Evolutionary conservation across 805 yeast species (phyloP).

Genomic region (Lachancea mirantina): DNA sequence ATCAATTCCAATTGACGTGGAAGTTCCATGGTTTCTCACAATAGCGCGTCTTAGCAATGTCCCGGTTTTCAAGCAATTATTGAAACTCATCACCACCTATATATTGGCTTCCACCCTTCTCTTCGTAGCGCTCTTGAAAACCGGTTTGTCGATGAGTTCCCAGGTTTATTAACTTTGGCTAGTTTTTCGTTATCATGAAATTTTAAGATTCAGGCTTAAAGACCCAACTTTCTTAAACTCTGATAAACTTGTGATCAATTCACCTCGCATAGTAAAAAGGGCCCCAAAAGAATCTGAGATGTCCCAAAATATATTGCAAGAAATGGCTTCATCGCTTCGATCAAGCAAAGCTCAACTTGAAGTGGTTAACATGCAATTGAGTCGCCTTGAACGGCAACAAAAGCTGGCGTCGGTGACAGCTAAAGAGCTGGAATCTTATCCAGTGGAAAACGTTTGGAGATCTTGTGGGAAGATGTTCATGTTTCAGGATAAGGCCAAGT

Average conservation of each 20-base stretch:
- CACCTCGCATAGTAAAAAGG: too few relatives aligned
- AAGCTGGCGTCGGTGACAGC: conserved; percentile 51
- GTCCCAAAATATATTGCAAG: conserved; percentile 12
- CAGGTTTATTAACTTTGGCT: too few relatives aligned
- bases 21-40: conserved; percentile 10
- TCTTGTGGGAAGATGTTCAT: conserved; percentile 77
- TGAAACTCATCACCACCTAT: too few relatives aligned
- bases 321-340: conserved; percentile 25
- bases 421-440: conserved; percentile 45
- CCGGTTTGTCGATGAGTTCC: too few relatives aligned
- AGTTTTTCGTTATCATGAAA: too few relatives aligned
- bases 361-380: conserved; percentile 25
- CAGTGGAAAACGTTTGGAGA: conserved; percentile 61
- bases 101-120: too few relatives aligned
- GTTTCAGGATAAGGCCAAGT: conserved; percentile 33
- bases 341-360: conserved; percentile 25
- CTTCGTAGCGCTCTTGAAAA: too few relatives aligned
- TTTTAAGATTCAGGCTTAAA: not conserved
- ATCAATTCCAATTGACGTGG: conserved; percentile 25
- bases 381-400: conserved; percentile 27
- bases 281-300: too few relatives aligned
- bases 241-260: not conserved
- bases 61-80: too few relatives aligned
- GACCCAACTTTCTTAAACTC: not conserved
- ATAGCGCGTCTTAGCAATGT: too few relatives aligned